phyloP scores from a whole-genome alignment of 106 monocot species.

The Xerophyta viscosa region DNA sequence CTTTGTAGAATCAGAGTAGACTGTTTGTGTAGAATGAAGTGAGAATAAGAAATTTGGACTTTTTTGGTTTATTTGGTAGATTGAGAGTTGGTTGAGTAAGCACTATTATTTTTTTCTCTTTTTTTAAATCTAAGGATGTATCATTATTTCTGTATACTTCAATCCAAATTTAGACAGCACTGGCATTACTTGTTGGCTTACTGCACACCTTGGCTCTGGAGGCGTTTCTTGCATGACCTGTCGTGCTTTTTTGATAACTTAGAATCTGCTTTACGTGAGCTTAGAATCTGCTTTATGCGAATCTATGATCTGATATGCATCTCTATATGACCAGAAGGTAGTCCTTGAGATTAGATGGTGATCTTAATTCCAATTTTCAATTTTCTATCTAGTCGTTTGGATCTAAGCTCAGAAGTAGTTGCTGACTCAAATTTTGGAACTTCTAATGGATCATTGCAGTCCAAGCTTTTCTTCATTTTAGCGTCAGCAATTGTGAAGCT shows the following conservation, averaged over 20 bases:
- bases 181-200: slow-evolving; percentile 92
- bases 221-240: slow-evolving; percentile 58
- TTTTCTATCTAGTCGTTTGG: slow-evolving; percentile 53
- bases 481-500: slow-evolving; percentile 90
- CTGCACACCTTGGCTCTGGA: slow-evolving; percentile 88
- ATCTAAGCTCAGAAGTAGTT: slow-evolving; percentile 41
- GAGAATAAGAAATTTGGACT: too few relatives aligned
- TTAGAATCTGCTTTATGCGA: slow-evolving; percentile 90
- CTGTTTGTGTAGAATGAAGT: too few relatives aligned
- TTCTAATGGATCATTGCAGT: slow-evolving; percentile 55
- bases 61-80: too few relatives aligned
- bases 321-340: too few relatives aligned
- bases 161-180: slow-evolving; percentile 57
- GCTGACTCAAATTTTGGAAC: slow-evolving; percentile 29
- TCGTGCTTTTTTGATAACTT: too few relatives aligned
- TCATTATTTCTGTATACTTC: too few relatives aligned
- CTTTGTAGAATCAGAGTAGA: too few relatives aligned
- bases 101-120: too few relatives aligned
- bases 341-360: background rate
- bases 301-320: slow-evolving; percentile 71
- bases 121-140: too few relatives aligned
- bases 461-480: slow-evolving; percentile 75
- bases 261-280: slow-evolving; percentile 88
- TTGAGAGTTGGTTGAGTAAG: too few relatives aligned
- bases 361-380: background rate